Evolutionary conservation across 108 stramenopile genomes (phyloP).

Genomic region (Skeletonema marinoi): DNA sequence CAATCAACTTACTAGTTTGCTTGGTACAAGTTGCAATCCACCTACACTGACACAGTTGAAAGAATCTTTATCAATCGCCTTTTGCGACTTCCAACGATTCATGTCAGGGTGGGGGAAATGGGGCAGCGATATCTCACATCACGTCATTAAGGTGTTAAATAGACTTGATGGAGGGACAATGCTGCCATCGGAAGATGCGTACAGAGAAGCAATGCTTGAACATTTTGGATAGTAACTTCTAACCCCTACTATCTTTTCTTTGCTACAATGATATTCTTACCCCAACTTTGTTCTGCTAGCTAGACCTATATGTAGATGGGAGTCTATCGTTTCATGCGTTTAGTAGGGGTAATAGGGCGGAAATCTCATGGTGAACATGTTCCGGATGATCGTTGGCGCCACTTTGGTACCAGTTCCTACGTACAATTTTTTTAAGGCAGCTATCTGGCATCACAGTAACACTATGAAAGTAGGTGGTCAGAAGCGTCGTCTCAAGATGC

Average conservation of each 20-base stretch:
- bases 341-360: no score
- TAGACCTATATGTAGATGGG: no score
- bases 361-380: no score
- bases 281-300: no score
- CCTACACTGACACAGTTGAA: slow-evolving; percentile 52
- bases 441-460: no score
- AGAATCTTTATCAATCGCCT: slow-evolving; percentile 61
- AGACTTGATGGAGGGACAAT: slow-evolving; percentile 59
- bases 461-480: neutral
- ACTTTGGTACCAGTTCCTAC: no score
- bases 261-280: neutral
- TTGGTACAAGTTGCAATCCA: slow-evolving; percentile 10
- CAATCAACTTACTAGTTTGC: slow-evolving; percentile 17
- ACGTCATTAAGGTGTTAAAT: slow-evolving; percentile 42
- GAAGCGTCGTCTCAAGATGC: neutral
- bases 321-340: no score
- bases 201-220: slow-evolving; percentile 52
- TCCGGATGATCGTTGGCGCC: no score
- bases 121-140: slow-evolving; percentile 55
- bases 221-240: slow-evolving; percentile 45
- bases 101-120: slow-evolving; percentile 77
- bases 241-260: neutral
- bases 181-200: slow-evolving; percentile 62
- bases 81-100: slow-evolving; percentile 72
- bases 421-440: no score